These are phyloP conservation scores for Trichoderma afroharzianum DNA, from an alignment of 2,329 filamentous ascomycete genomes.

Conservation along the genomic window DNA sequence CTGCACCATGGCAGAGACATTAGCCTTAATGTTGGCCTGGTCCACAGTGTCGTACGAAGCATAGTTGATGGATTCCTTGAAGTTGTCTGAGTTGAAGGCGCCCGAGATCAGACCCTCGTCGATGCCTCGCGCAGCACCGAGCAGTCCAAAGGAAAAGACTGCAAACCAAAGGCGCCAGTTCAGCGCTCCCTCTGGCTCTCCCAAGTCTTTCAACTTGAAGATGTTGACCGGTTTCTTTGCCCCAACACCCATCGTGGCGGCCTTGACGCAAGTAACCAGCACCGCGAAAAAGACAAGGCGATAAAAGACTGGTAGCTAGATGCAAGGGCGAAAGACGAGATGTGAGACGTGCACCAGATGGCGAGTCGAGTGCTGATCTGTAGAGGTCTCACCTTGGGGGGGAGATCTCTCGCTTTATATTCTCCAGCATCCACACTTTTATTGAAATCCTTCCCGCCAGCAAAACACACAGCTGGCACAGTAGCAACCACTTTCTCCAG, in stretches of 20 bases:
- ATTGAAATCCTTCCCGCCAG: background rate
- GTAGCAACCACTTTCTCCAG: background rate
- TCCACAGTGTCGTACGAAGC: conserved; percentile 48
- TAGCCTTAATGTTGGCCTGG: conserved; percentile 66
- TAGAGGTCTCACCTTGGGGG: background rate
- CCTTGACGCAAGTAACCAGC: background rate
- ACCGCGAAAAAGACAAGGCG: background rate
- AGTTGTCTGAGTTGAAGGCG: conserved; percentile 64
- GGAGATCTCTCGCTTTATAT: background rate
- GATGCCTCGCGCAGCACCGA: conserved; percentile 74
- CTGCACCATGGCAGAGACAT: conserved; percentile 79
- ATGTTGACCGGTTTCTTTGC: conserved; percentile 57
- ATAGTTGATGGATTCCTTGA: conserved; percentile 58
- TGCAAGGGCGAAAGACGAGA: background rate
- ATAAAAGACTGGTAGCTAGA: background rate
- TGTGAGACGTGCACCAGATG: background rate
- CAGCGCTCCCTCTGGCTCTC: conserved; percentile 66
- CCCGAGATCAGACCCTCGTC: conserved; percentile 77
- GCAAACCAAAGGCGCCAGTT: conserved; percentile 80
- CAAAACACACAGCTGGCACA: background rate
- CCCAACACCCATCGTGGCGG: conserved; percentile 44
- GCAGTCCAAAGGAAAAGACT: conserved; percentile 68
- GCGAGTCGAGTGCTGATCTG: background rate
- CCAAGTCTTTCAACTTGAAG: conserved; percentile 60
- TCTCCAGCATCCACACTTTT: background rate